Conservation (phyloP, 2,329 filamentous ascomycete species). For the Epichloe glyceriae region DNA sequence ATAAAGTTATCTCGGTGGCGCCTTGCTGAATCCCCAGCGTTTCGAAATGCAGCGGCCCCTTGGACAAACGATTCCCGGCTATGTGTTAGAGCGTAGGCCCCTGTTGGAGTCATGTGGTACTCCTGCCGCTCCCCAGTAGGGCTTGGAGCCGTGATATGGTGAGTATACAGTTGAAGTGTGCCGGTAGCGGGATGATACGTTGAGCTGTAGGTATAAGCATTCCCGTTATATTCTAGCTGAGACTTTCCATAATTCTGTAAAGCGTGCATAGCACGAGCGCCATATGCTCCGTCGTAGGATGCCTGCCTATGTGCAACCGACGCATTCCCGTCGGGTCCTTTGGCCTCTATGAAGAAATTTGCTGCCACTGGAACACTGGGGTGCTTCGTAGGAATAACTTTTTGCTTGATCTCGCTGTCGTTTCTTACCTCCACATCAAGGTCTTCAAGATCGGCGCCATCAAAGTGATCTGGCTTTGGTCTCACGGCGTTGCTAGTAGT, state of each 20-base stretch:
- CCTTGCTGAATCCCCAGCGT: constrained; percentile 25
- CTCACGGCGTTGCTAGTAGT: constrained; percentile 17
- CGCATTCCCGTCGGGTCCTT: constrained; percentile 18
- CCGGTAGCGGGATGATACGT: constrained; percentile 22
- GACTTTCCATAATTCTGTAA: constrained; percentile 19
- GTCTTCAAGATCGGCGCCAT: not conserved
- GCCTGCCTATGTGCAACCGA: constrained; percentile 19
- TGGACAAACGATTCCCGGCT: constrained; percentile 16
- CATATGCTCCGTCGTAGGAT: constrained; percentile 22
- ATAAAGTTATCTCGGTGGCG: constrained; percentile 24
- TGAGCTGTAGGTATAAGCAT: constrained; percentile 21
- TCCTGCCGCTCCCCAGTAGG: constrained; percentile 11
- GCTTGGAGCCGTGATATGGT: constrained; percentile 11
- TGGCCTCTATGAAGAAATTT: constrained; percentile 27
- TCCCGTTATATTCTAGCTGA: constrained; percentile 21
- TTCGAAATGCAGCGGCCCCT: constrained; percentile 24
- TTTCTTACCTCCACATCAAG: not conserved
- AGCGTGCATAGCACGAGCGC: constrained; percentile 20
- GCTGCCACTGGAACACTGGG: constrained; percentile 18
- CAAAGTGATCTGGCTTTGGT: constrained; percentile 8
- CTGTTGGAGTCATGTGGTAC: constrained; percentile 25
- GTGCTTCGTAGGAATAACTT: constrained; percentile 22
- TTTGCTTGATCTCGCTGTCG: not conserved
- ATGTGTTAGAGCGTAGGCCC: constrained; percentile 14
- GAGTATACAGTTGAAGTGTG: constrained; percentile 20